Evolutionary conservation across 257 asterid genomes (phyloP).

Genomic region (Nicotiana otophora): DNA sequence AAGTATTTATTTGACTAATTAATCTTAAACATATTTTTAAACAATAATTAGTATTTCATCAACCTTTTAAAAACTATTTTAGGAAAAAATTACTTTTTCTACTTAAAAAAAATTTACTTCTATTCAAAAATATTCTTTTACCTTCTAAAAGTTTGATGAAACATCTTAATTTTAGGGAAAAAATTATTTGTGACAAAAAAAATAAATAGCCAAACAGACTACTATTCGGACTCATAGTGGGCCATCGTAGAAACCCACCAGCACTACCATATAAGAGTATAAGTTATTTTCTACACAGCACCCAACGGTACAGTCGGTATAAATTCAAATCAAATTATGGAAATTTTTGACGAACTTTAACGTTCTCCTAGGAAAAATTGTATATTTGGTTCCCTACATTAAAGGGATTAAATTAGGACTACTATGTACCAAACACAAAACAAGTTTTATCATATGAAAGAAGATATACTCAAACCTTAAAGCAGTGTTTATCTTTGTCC

Average conservation of each 20-base stretch:
- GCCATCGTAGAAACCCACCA: neutral
- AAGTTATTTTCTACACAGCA: neutral
- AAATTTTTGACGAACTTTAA: neutral
- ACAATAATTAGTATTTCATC: no score
- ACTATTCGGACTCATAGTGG: neutral
- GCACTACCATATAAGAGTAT: neutral
- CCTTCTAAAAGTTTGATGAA: no score
- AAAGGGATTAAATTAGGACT: constrained; percentile 1
- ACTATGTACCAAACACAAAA: neutral
- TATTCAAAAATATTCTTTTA: no score
- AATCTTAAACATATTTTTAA: no score
- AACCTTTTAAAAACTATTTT: no score
- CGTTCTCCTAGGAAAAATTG: neutral
- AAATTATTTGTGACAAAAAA: no score
- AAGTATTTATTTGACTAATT: no score
- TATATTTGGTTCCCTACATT: neutral
- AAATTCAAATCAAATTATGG: neutral
- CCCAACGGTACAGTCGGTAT: neutral
- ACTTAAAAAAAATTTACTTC: no score
- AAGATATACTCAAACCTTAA: neutral
- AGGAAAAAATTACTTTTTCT: no score
- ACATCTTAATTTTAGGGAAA: no score
- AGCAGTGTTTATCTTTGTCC: neutral
- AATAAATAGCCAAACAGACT: no score
- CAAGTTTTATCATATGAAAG: no score